Base-by-base conservation (phyloP, 345 rosid genomes). In the Ailanthus altissimus region DNA sequence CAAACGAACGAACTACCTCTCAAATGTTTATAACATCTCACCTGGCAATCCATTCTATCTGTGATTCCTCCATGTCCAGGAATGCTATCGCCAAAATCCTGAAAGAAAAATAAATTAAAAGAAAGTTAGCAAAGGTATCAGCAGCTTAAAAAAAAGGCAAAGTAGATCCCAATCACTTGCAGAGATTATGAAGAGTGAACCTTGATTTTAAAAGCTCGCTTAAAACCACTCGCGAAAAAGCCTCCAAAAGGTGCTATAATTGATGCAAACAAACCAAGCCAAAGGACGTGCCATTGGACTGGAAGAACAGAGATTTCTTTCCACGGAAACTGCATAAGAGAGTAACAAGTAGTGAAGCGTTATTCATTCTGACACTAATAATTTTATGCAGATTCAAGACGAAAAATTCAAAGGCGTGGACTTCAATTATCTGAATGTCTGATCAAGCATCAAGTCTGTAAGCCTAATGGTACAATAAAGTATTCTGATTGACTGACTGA, bases 31-130 rank as follows among this genome's bases (percentile, higher is more conserved):
- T 42, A 54, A 40, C 32, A 71, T 63, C 78, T 82, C 81, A 91
- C 99, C 92, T 95, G 99, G 77, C 99, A 95, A 75, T 95, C 99
- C 99, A 93, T 93, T 86, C 98, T 83, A 81, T 93, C 98, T 1
- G 99, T 95, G 79, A 96, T 92, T 56, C 99, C 98, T 68, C 98
- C 99, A 84, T 96, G 99, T 67, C 99, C 99, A n/a, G 99, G 98
- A 78, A 96, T 96, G 76, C 99, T 96, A 83, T 96, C 99, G 70
- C 99, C 98, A 83, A 96, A 96, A 82, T 96, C 99, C 98, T 96
- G 92, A 32, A 3, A 53, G 60, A 69, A 77, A 54, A 70, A 32
- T 47, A 46, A 8, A 20, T 69, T 36, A 43, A 8, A 58, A 23
- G 23, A 56, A 68, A 26, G 11, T 40, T 51, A 50, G 60, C 38